Evolutionary conservation across 306 rosid species (phyloP), one percentile per base, ranked within the genome.

Genomic region (Sphenostylis stenocarpa): DNA sequence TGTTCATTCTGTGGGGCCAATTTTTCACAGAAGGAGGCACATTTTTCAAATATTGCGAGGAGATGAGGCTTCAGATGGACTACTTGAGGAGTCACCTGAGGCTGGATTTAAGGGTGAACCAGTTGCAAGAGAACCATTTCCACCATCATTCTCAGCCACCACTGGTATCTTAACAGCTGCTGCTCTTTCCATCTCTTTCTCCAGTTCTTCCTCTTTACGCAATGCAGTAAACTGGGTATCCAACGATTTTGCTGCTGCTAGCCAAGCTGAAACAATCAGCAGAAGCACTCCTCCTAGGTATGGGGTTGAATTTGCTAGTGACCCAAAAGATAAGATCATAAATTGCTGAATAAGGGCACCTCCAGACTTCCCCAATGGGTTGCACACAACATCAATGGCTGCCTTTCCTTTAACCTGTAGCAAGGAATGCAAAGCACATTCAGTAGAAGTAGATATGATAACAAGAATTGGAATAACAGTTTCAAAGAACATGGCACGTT

Each of bases 321-420:
- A 96, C 21, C 98, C 99, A 1, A 96, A 96, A 51, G 84, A 81
- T 55, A 96, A 77, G 82, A 96, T 96, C 99, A 96, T 96, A 75
- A 96, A 93, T 81, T 96, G 99, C 73, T 96, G 99, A 57, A 96
- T 96, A 34, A 93, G 93, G 62, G 99, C 98, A 7, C 99, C 99
- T 3, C 99, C 99, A 19, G 98, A 96, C 57, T 96, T 96, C 57
- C 98, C 98, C 86, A 96, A 67, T 28, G 99, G 99, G 80, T 96
- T 96, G 91, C 99, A 96, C 69, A 96, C 99, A 4, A 92, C 98
- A 78, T 96, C 99, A 49, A 96, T 96, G 73, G 99, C 99, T 1
- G 99, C 99, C 90, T 96, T 96, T 16, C 99, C 99, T 80, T 96
- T 96, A 58, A 96, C 96, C 98, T 96, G 60, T 12, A 67, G 26